Evolutionary conservation across 2,329 filamentous ascomycete genomes (phyloP), one percentile per base, ranked within the genome.

Genomic region (Magnaporthiopsis incrustans): DNA sequence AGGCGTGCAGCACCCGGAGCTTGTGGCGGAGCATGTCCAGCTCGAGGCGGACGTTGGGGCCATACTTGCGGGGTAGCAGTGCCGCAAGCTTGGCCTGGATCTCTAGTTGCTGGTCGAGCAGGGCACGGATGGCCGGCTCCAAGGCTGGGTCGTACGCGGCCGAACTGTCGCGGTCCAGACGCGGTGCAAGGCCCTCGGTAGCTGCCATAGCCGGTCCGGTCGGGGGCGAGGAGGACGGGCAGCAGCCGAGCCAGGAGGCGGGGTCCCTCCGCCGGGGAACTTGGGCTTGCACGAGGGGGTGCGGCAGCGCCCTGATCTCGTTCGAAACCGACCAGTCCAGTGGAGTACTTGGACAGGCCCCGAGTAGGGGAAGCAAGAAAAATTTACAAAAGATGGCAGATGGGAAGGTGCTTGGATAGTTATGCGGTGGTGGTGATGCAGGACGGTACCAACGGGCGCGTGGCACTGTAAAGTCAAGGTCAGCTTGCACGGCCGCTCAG

Each of bases 21-120:
- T 85, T 86, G 72, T 83, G 78, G 65, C 80, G 82, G 69, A 86
- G 74, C 80, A 85, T 83, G 62, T 78, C 77, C 33, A 84, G 74
- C 74, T 86, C 83, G 61, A 77, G 67, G 66, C 76, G 77, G 68
- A 78, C 73, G 70, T 83, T 79, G 63, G 78, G 76, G 60, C 77
- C 77, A 73, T 81, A 78, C 67, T 78, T 80, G 68, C 75, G 74
- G 64, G 79, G 78, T 22, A 83, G 75, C 60, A 84, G 72, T 65
- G 76, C 75, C 64, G 79, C 77, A 63, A 84, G 76, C 70, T 78
- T 79, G 67, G 81, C 77, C 69, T 82, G 79, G 69, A 83, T 81
- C 67, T 82, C 80, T 70, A 79, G 79, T 70, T 82, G 81, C 71
- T 85, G 81, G 67, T 80, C 78, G 65, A 82, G 78, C 66, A 83